Conservation (phyloP, 2,329 filamentous ascomycete genomes). For the Phoma herbarum region DNA sequence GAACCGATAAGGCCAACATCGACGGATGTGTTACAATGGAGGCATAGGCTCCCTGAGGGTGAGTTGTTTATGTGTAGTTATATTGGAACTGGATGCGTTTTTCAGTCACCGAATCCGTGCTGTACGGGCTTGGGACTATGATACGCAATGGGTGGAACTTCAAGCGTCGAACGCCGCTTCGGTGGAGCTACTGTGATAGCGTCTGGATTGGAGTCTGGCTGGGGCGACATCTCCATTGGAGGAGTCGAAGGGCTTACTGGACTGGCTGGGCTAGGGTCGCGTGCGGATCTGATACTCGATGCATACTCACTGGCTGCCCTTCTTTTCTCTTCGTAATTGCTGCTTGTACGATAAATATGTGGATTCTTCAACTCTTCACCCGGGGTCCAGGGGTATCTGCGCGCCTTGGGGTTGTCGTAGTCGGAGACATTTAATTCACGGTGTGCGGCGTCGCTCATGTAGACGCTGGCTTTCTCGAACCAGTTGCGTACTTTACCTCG, state of each 20-base stretch:
- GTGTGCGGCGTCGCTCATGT: conserved; percentile 59
- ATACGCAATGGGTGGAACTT: conserved; percentile 29
- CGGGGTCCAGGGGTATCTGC: conserved; percentile 65
- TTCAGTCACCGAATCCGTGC: neutral
- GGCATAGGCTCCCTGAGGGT: too few species aligned
- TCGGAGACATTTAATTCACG: conserved; percentile 57
- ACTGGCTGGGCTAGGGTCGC: conserved; percentile 27
- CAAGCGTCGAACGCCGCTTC: conserved; percentile 33
- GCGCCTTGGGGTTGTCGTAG: conserved; percentile 58
- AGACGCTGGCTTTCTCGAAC: conserved; percentile 56
- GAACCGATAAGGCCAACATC: too few species aligned
- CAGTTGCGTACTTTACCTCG: conserved; percentile 43
- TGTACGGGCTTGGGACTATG: conserved; percentile 14
- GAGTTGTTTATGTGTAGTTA: too few species aligned
- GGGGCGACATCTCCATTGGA: conserved; percentile 20
- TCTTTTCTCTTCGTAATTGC: conserved; percentile 53
- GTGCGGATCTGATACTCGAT: conserved; percentile 44
- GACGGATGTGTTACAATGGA: too few species aligned
- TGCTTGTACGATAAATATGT: conserved; percentile 51
- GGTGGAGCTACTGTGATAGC: conserved; percentile 12
- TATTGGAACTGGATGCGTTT: conserved; percentile 1
- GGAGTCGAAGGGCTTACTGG: conserved; percentile 15
- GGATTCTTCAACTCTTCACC: conserved; percentile 61
- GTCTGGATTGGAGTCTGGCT: conserved; percentile 25
- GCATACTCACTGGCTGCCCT: conserved; percentile 50